Conservation (phyloP, 495 filamentous ascomycete species). For the Durotheca rogersii region DNA sequence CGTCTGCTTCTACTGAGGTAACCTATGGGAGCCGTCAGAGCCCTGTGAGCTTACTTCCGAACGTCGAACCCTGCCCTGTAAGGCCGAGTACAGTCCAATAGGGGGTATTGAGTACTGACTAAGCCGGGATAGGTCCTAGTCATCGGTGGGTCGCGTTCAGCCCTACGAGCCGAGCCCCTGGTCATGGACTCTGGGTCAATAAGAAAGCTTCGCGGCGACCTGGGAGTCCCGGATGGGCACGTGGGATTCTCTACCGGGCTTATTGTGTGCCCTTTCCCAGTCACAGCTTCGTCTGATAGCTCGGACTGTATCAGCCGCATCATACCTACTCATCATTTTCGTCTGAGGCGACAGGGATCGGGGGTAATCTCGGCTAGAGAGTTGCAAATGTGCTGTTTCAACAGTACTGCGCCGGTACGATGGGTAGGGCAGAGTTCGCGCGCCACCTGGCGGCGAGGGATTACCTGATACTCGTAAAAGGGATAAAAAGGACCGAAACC, state of each 20-base stretch:
- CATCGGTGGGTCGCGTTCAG: conserved; percentile 10
- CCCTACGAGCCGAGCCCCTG: conserved; percentile 17
- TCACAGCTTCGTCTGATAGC: too few species aligned
- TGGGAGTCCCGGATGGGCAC: not conserved
- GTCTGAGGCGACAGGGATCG: too few species aligned
- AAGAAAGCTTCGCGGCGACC: not conserved
- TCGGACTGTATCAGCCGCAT: too few species aligned
- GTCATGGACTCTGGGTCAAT: conserved; percentile 1
- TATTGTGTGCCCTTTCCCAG: not conserved
- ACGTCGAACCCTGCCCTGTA: not conserved
- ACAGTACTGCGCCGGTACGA: too few species aligned
- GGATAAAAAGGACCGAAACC: too few species aligned
- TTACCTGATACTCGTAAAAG: conserved; percentile 10
- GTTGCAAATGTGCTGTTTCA: too few species aligned
- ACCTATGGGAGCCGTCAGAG: not conserved
- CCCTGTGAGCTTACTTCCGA: not conserved
- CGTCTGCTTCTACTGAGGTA: too few species aligned
- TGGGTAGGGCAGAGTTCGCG: conserved; percentile 4
- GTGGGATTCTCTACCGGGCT: not conserved
- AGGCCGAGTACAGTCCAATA: not conserved
- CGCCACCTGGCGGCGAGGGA: conserved; percentile 10
- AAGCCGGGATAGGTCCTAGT: not conserved
- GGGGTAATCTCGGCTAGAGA: too few species aligned
- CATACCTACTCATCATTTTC: too few species aligned
- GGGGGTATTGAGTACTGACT: not conserved